Percentiles rank a stretch among this genome's conserved stretches.
phyloP scores from a whole-genome alignment of 331 rosid genomes.

The Ulmus americana region DNA sequence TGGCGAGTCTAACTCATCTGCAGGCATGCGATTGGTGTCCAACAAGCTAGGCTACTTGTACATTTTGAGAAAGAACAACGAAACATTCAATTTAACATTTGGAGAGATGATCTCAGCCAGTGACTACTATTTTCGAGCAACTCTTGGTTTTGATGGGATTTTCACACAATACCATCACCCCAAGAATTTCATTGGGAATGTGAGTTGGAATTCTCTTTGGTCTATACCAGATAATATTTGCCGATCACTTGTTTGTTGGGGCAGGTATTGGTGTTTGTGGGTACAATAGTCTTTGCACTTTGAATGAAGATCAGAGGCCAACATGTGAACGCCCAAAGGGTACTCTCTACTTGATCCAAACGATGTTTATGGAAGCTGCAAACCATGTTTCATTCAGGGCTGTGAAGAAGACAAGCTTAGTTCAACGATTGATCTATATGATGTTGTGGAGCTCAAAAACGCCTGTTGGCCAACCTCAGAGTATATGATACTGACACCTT shows the following conservation, averaged over 20 bases:
- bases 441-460: slow-evolving; percentile 5
- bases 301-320: slow-evolving; percentile 25
- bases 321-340: slow-evolving; percentile 25
- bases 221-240: slow-evolving; percentile 34
- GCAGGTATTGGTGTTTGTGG: slow-evolving; percentile 33
- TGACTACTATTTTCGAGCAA: slow-evolving; percentile 36
- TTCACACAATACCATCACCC: slow-evolving; percentile 33
- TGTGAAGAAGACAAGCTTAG: slow-evolving; percentile 36
- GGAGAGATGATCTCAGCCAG: neutral
- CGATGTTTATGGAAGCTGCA: slow-evolving; percentile 30
- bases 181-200: slow-evolving; percentile 9
- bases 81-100: neutral
- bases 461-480: slow-evolving; percentile 47
- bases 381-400: slow-evolving; percentile 40
- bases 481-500: slow-evolving; percentile 17
- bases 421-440: slow-evolving; percentile 17
- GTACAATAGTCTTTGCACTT: slow-evolving; percentile 35
- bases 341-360: slow-evolving; percentile 33
- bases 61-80: slow-evolving; percentile 21
- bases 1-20: neutral
- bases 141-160: slow-evolving; percentile 44
- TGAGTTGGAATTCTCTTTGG: slow-evolving; percentile 34
- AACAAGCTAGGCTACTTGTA: slow-evolving; percentile 31
- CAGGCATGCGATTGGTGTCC: slow-evolving; percentile 34
- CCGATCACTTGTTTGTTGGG: rapidly evolving